These are phyloP conservation scores for Ophiosphaerella korrae DNA, from an alignment of 2,329 filamentous ascomycete genomes.

Conservation along the genomic window DNA sequence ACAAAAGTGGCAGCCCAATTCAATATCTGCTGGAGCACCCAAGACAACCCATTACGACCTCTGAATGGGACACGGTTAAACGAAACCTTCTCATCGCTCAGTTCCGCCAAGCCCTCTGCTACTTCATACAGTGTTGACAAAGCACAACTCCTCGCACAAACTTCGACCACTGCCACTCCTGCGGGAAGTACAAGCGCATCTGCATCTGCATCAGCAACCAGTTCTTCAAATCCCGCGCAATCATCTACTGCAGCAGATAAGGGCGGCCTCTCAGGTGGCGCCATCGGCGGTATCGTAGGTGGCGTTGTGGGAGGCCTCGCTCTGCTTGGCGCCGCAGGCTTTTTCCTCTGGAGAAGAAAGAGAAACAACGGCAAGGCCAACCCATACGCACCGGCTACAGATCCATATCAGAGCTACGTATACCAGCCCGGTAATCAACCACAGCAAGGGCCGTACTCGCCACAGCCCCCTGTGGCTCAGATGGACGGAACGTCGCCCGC, in stretches of 20 bases:
- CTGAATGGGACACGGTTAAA: constrained; percentile 15
- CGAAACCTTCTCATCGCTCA: constrained; percentile 23
- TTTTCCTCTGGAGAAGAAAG: constrained; percentile 15
- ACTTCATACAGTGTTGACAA: constrained; percentile 14
- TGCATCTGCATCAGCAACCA: not conserved
- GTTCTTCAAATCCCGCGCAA: not conserved
- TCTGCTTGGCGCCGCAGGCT: constrained; percentile 16
- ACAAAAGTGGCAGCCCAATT: constrained; percentile 20
- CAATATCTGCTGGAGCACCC: constrained; percentile 32
- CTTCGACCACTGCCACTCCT: constrained; percentile 1
- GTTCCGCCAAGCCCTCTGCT: constrained; percentile 16
- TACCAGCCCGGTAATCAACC: constrained; percentile 1
- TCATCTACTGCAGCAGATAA: not conserved
- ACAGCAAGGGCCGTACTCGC: not conserved
- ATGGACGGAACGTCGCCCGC: not conserved
- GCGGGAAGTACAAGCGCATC: constrained; percentile 1
- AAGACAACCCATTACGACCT: constrained; percentile 17
- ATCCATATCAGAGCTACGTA: constrained; percentile 3
- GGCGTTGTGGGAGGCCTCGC: constrained; percentile 23
- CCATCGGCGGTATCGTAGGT: constrained; percentile 29
- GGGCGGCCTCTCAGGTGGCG: constrained; percentile 14
- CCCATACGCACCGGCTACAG: not conserved
- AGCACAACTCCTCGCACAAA: constrained; percentile 4
- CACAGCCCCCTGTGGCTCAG: constrained; percentile 1
- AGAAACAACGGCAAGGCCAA: not conserved